Evolutionary conservation across 192 early-diverging fungal species (phyloP), one percentile per base, ranked within the genome.

Genomic region (Rhizoclosmatium globosum): DNA sequence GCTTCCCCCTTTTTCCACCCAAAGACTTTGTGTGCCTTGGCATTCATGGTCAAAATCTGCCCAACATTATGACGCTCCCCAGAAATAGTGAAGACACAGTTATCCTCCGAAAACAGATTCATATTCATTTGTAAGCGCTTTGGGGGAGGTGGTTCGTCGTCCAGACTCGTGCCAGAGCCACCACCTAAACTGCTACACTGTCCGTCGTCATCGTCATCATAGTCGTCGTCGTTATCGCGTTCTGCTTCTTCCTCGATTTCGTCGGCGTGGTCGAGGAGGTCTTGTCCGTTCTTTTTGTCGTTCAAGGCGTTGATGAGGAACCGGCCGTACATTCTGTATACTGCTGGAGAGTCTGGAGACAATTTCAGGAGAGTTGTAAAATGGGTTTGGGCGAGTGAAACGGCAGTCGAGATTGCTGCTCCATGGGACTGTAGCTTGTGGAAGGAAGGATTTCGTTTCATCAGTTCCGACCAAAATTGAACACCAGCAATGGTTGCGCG

Each of bases 381-480:
- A 47, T 85, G 74, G 13, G 43, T 50, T 75, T 85, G 85, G 31
- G 86, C 84, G 3, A 58, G 23, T 2, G 83, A 83, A 19, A 83
- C 68, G 15, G 86, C 83, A n/a, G 74, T 58, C 3, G 74, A 78
- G 17, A 87, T 78, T 0, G 62, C 56, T 19, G 82, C 71, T 2
- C 83, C 83, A 43, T 83, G 77, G 7, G 57, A 17, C 19, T 87
- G 86, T 0, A 87, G 70, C 42, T 81, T 81, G 21, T 67, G 60
- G 62, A 85, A 82, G 2, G 77, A 76, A 4, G 86, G 86, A 21
- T 74, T 21, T 6, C 58, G 53, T 45, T 74, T 71, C 42, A 83
- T 74, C 19, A 87, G 81, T 60, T 87, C 86, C 0, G 80, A 77
- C 86, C 86, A 87, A 68, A 87, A 87, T 59, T 85, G 83, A 9